phyloP scores from a whole-genome alignment of 148 eudicot genomes.

The Spergularia marina region DNA sequence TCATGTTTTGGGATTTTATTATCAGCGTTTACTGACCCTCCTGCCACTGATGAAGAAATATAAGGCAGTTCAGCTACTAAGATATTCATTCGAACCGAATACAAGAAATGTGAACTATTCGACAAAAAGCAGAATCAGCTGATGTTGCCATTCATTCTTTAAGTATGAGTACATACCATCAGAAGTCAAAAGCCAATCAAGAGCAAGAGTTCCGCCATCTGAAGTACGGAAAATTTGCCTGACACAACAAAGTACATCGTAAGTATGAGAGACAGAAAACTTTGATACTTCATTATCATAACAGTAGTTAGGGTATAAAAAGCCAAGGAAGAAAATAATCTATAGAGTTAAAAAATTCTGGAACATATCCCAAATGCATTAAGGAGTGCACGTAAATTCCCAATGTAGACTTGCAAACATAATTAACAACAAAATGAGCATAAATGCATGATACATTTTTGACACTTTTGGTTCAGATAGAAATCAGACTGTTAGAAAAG shows the following conservation, averaged over 20 bases:
- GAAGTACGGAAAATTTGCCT: slow-evolving; percentile 73
- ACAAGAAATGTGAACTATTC: neutral
- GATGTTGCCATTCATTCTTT: neutral
- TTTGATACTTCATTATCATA: neutral
- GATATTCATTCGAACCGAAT: slow-evolving; percentile 2
- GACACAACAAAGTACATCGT: slow-evolving; percentile 22
- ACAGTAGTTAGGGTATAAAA: neutral
- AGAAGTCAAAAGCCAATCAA: slow-evolving; percentile 81
- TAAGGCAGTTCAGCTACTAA: slow-evolving; percentile 18
- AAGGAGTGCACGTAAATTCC: neutral
- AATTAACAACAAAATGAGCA: neutral
- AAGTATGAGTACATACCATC: slow-evolving; percentile 50
- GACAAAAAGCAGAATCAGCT: neutral
- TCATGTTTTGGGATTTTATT: slow-evolving; percentile 52
- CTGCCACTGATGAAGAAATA: slow-evolving; percentile 38
- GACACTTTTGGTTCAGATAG: neutral
- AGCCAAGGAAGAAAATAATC: neutral
- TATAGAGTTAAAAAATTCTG: neutral
- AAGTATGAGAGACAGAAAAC: slow-evolving; percentile 12
- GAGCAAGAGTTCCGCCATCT: slow-evolving; percentile 88
- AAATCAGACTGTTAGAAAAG: neutral
- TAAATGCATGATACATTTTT: neutral
- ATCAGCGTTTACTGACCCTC: slow-evolving; percentile 33
- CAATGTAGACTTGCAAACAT: neutral
- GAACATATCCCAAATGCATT: neutral